Evolutionary conservation across 2,329 filamentous ascomycete genomes (phyloP), one percentile per base, ranked within the genome.

Genomic region (Aciculosporium take): DNA sequence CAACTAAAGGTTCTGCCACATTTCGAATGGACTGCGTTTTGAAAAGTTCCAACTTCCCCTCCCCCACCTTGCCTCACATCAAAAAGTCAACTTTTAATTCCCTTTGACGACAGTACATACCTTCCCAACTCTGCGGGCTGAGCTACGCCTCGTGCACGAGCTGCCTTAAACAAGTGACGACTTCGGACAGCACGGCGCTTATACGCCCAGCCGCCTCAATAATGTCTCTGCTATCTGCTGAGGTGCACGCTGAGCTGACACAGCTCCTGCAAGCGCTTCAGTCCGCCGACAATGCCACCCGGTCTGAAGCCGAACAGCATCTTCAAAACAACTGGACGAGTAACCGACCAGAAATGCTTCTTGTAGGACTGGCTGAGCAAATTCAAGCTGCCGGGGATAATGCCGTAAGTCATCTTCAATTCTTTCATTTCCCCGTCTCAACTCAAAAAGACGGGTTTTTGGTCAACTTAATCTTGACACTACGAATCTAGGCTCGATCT

Each of bases 311-410:
- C 40, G 91, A 98, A 64, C 85, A 93, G 49, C 82, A 88, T 60
- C 69, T 98, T 48, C 84, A 86, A 61, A 84, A 77, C 63, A 88
- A 87, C 70, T 98, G 91, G 91, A 83, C 87, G 28, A 67, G 69
- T 47, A 72, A 76, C 43, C 76, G 83, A 46, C 88, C 91, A 28
- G 88, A 95, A 55, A 73, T 94, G 52, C 71, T 96, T 51, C 68
- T 98, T 58, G 91, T 96, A 82, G 91, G 88, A 49, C 68, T 98
- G 53, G 88, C 83, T 31, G 91, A 96, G 66, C 89, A 96, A 65
- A 79, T 94, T 52, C 79, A 84, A 55, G 78, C 74, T 49, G 78
- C 83, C n/a, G 74, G 76, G 51, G 79, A 89, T 56, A 68, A 76
- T 51, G 70, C 75, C 45, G 85, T 91, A 72, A 41, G 62, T 52